Conservation (phyloP, 2,329 filamentous ascomycete species). For the Penicillium janthinellum region DNA sequence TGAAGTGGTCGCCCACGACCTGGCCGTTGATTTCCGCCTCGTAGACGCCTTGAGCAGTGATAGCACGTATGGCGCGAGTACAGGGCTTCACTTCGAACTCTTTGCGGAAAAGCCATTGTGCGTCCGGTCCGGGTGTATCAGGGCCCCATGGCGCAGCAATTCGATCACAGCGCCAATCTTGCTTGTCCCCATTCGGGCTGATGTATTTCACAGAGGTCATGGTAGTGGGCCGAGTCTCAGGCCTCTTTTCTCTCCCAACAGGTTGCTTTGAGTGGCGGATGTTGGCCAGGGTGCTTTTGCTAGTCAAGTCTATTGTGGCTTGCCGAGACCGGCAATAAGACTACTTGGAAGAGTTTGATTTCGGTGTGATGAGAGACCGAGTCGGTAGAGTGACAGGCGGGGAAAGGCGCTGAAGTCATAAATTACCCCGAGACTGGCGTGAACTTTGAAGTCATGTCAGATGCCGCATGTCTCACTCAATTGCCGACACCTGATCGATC, state of each 20-base stretch:
- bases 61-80: background rate
- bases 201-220: background rate
- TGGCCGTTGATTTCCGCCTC: background rate
- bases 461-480: background rate
- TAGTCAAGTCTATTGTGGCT: background rate
- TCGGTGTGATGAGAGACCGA: background rate
- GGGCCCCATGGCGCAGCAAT: background rate
- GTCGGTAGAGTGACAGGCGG: background rate
- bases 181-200: background rate
- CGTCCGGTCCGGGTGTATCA: background rate
- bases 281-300: background rate
- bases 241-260: background rate
- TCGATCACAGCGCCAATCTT: background rate
- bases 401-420: background rate
- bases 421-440: background rate
- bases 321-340: background rate
- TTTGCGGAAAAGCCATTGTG: background rate
- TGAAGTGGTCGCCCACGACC: background rate
- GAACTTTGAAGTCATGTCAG: background rate
- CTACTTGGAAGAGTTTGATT: background rate
- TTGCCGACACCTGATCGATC: background rate
- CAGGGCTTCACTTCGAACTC: background rate
- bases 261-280: background rate
- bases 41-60: background rate
- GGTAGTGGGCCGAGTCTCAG: background rate